These are phyloP conservation scores for Suillus luteus DNA, from an alignment of 768 basidiomycete species.

Conservation along the genomic window DNA sequence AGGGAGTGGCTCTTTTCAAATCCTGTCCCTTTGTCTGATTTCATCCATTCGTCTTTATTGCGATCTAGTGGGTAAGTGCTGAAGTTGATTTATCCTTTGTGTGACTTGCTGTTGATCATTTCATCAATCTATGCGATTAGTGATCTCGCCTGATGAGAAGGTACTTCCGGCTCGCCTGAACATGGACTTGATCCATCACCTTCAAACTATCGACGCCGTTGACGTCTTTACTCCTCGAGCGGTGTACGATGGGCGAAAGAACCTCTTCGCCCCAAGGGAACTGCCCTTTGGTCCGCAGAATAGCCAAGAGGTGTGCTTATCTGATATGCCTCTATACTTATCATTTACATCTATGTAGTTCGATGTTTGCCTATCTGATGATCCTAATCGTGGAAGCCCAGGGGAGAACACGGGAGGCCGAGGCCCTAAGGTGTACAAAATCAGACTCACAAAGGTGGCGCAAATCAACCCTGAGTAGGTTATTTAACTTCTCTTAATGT, in stretches of 20 bases:
- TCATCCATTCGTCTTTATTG: slow-evolving; percentile 3
- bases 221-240: slow-evolving; percentile 72
- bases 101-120: slow-evolving; percentile 18
- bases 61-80: slow-evolving; percentile 25
- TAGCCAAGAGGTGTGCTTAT: slow-evolving; percentile 49
- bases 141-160: slow-evolving; percentile 71
- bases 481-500: slow-evolving; percentile 20
- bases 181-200: slow-evolving; percentile 63
- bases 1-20: slow-evolving; percentile 26
- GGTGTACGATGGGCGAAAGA: slow-evolving; percentile 82
- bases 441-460: slow-evolving; percentile 59
- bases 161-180: slow-evolving; percentile 66
- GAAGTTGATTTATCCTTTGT: not conserved
- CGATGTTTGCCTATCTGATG: slow-evolving; percentile 53
- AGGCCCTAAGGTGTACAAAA: slow-evolving; percentile 67
- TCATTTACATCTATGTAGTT: slow-evolving; percentile 46
- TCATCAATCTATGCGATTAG: slow-evolving; percentile 33
- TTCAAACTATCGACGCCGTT: slow-evolving; percentile 61
- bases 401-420: slow-evolving; percentile 35
- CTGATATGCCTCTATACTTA: slow-evolving; percentile 7
- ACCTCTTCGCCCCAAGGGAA: slow-evolving; percentile 62
- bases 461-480: slow-evolving; percentile 58
- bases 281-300: slow-evolving; percentile 58
- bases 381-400: slow-evolving; percentile 34
- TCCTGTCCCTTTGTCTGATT: slow-evolving; percentile 25